Base-by-base conservation (phyloP, 2,329 filamentous ascomycete genomes). In the Monilinia laxa region DNA sequence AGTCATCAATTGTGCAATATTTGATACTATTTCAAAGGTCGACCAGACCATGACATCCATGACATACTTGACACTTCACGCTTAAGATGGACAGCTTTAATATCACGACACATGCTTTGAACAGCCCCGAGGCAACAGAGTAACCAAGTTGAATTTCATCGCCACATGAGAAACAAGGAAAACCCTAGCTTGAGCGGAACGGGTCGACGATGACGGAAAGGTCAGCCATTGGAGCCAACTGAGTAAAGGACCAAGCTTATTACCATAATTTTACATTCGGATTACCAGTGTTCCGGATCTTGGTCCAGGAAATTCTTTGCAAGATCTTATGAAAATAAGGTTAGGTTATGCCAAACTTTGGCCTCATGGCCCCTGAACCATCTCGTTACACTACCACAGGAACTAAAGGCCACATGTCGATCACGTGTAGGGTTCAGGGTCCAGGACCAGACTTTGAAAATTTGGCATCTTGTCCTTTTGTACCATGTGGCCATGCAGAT, bases 361-460 rank as follows among this genome's bases (percentile, higher is more conserved):
- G 1, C 40, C 42, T 49, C 40, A 47, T 14, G 25, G 31, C 40
- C 55, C 42, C 42, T 23, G 28, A 23, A 28, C 38, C 56, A n/a
- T 38, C 10, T 2, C 16, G 52, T 40, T 16, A 55, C 23, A 35
- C 40, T 47, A 23, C 25, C 23, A 45, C 20, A 3, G 7, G 28
- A 51, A 18, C 42, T 25, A 20, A 38, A 20, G 42, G 23, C 28
- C 57, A 49, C 57, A 51, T 60, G 57, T 38, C 28, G 5, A 59
- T 59, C 57, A 60, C 57, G 57, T 60, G 45, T 49, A 51, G 20
- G 57, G 42, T 12, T 60, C 57, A 35, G 28, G 57, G 47, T 49
- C 47, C 38, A 40, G 12, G 12, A 35, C 31, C 31, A 35, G 5
- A 7, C 31, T 35, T 6, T 5, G 5, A 35, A 35, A 9, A 35